phyloP scores from a whole-genome alignment of 768 basidiomycete genomes.

The Cubamyces lactineus region DNA sequence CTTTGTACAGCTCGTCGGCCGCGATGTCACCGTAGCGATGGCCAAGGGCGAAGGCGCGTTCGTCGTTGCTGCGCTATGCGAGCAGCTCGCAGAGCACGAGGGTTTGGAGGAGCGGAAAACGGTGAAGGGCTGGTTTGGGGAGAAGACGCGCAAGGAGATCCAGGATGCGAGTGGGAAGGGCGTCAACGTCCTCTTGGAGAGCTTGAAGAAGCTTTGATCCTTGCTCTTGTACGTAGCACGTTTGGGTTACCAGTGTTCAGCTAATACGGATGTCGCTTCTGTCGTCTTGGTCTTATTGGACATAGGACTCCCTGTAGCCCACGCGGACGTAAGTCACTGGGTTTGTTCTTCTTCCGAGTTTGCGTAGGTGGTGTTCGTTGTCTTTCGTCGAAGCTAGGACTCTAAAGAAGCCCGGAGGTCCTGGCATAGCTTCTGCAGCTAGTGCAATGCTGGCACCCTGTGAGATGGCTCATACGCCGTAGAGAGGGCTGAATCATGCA shows the following conservation, averaged over 20 bases:
- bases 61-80: conserved; percentile 73
- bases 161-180: conserved; percentile 67
- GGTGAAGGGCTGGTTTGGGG: conserved; percentile 62
- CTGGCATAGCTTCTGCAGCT: too few species aligned
- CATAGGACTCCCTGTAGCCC: too few species aligned
- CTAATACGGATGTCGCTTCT: too few species aligned
- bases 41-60: conserved; percentile 70
- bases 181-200: conserved; percentile 68
- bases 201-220: conserved; percentile 39
- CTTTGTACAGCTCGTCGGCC: conserved; percentile 59
- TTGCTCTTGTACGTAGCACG: neutral
- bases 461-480: too few species aligned
- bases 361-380: too few species aligned
- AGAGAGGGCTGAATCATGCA: too few species aligned
- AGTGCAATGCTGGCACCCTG: too few species aligned
- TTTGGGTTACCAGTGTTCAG: neutral
- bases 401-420: too few species aligned
- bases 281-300: too few species aligned
- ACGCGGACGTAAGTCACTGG: too few species aligned
- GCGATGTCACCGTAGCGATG: conserved; percentile 56
- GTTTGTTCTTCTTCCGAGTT: too few species aligned
- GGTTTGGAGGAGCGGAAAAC: conserved; percentile 46
- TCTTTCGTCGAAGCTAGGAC: too few species aligned
- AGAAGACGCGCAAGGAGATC: conserved; percentile 49
- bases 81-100: conserved; percentile 36